Conservation (phyloP, 192 early-diverging fungal species). For the Linnemannia schmuckeri region DNA sequence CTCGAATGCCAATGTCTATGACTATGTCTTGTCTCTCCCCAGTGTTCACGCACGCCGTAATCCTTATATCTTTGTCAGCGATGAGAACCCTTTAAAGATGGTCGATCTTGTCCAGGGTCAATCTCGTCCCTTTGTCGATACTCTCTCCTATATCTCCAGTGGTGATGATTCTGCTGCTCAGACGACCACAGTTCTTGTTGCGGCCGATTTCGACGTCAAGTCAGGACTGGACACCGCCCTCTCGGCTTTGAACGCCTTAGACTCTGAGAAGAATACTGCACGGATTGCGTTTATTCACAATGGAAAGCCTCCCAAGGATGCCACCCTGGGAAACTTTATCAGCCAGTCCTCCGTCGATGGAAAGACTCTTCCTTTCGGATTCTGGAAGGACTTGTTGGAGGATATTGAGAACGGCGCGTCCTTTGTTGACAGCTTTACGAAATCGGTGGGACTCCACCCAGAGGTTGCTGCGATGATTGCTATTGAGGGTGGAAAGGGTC, state of each 20-base stretch:
- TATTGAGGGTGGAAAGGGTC: conserved; percentile 27
- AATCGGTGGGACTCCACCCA: conserved; percentile 1
- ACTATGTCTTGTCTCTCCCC: conserved; percentile 76
- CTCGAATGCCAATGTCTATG: conserved; percentile 72
- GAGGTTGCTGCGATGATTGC: conserved; percentile 33
- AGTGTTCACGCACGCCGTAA: conserved; percentile 75
- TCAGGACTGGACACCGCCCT: conserved; percentile 65
- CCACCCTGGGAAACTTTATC: conserved; percentile 31
- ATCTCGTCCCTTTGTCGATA: conserved; percentile 37
- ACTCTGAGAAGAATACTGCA: conserved; percentile 32
- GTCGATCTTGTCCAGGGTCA: conserved; percentile 56
- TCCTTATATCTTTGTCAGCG: conserved; percentile 69
- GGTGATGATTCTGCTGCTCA: not conserved
- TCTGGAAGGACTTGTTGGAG: conserved; percentile 41
- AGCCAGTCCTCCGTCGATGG: conserved; percentile 36
- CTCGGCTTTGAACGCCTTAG: conserved; percentile 62
- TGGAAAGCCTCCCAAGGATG: conserved; percentile 24
- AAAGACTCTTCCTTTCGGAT: conserved; percentile 25
- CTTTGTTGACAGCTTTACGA: conserved; percentile 22
- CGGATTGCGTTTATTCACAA: conserved; percentile 71
- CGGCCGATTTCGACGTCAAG: conserved; percentile 67
- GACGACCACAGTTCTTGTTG: conserved; percentile 31
- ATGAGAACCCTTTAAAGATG: conserved; percentile 56
- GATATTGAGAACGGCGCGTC: not conserved
- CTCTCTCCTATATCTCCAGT: conserved; percentile 31